These are phyloP conservation scores for Ustilago loliicola DNA, from an alignment of 1,284 basidiomycete species.

Conservation along the genomic window DNA sequence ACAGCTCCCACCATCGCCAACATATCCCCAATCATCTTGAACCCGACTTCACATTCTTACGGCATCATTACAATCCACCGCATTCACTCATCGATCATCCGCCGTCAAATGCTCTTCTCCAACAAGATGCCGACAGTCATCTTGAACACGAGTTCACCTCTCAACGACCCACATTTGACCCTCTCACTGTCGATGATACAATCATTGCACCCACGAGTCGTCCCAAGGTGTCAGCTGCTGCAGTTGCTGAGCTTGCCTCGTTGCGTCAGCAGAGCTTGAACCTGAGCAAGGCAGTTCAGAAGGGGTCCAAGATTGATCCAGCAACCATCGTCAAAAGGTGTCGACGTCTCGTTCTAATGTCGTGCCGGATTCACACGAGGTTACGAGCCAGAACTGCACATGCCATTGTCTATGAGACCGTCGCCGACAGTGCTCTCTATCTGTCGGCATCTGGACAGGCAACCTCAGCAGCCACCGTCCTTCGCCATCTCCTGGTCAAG, in stretches of 20 bases:
- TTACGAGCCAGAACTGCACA: conserved; percentile 16
- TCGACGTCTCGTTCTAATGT: conserved; percentile 24
- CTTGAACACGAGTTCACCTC: conserved; percentile 16
- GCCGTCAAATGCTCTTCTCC: conserved; percentile 13
- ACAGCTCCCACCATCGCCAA: conserved; percentile 9
- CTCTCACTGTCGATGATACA: not conserved
- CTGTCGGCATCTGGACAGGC: conserved; percentile 22
- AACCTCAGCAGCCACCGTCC: conserved; percentile 18
- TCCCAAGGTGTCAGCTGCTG: not conserved
- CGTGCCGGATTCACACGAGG: conserved; percentile 9
- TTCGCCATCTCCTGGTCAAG: conserved; percentile 36
- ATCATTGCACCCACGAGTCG: not conserved
- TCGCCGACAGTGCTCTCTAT: conserved; percentile 25
- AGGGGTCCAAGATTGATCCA: not conserved
- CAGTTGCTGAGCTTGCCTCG: conserved; percentile 11
- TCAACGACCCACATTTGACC: not conserved
- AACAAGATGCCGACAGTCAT: conserved; percentile 24
- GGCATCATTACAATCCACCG: conserved; percentile 33
- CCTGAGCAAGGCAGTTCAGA: conserved; percentile 22
- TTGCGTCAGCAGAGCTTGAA: conserved; percentile 13
- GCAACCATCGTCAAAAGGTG: conserved; percentile 18
- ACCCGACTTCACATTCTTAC: conserved; percentile 27
- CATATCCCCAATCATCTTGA: conserved; percentile 13
- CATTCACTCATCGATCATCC: conserved; percentile 21
- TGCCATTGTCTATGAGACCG: conserved; percentile 20